These are phyloP conservation scores for Penicillium italicum DNA, from an alignment of 2,329 filamentous ascomycete species.

Conservation along the genomic window DNA sequence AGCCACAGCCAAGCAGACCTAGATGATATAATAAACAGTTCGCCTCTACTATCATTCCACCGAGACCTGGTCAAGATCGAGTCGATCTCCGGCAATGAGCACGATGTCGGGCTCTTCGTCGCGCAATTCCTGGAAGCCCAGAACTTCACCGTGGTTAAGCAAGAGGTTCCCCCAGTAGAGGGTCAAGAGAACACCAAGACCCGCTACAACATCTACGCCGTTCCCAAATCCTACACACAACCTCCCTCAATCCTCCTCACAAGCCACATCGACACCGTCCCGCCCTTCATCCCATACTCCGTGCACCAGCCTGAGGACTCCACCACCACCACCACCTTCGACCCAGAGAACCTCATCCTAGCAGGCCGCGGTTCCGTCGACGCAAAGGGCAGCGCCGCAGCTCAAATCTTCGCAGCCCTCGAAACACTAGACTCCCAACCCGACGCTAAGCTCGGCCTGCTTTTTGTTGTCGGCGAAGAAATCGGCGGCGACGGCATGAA, in stretches of 20 bases:
- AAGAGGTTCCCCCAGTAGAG: constrained; percentile 35
- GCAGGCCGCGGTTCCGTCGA: constrained; percentile 47
- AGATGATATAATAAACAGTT: constrained; percentile 39
- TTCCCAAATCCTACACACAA: constrained; percentile 22
- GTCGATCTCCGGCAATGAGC: constrained; percentile 68
- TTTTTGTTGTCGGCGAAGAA: constrained; percentile 79
- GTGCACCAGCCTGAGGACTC: constrained; percentile 44
- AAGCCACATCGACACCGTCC: constrained; percentile 75
- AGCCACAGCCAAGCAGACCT: constrained; percentile 17
- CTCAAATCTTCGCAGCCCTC: constrained; percentile 43
- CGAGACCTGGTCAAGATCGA: constrained; percentile 68
- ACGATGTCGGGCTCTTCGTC: constrained; percentile 65
- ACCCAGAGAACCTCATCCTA: constrained; percentile 35
- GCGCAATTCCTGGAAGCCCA: constrained; percentile 60
- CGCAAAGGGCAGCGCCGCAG: constrained; percentile 47
- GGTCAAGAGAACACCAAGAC: constrained; percentile 10
- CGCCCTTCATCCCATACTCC: constrained; percentile 48
- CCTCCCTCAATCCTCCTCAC: constrained; percentile 44
- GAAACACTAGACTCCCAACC: constrained; percentile 44
- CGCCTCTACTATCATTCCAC: constrained; percentile 66
- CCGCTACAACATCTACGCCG: constrained; percentile 77
- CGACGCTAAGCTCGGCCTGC: constrained; percentile 45
- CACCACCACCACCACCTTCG: not conserved
- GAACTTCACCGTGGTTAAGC: constrained; percentile 61
- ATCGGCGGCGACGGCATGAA: constrained; percentile 76